A percentile compares a stretch with the other conserved stretches of the same genome.
phyloP scores from a whole-genome alignment of 2,329 filamentous ascomycete species.

The Cordyceps militaris region DNA sequence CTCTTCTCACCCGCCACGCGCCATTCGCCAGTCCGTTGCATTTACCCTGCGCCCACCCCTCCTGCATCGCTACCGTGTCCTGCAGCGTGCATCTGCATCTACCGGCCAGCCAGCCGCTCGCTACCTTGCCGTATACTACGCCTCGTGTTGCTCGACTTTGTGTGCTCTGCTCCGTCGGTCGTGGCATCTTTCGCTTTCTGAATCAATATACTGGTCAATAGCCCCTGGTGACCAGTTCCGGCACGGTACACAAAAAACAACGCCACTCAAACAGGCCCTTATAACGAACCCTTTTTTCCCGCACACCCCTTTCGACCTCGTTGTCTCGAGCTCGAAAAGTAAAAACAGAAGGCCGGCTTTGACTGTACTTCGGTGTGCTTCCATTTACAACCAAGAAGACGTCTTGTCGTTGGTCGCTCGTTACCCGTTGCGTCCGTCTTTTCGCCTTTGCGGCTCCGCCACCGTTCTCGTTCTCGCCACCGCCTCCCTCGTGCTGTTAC shows the following conservation, averaged over 20 bases:
- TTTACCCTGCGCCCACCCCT: neutral
- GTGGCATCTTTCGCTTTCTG: neutral
- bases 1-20: neutral
- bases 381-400: neutral
- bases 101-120: neutral
- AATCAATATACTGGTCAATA: neutral
- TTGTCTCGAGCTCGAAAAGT: neutral
- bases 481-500: conserved; percentile 7
- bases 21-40: neutral
- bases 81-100: conserved; percentile 4
- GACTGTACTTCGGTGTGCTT: neutral
- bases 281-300: neutral
- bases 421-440: neutral
- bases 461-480: conserved; percentile 7
- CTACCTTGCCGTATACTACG: neutral
- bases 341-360: no score
- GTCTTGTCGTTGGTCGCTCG: neutral
- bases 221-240: neutral
- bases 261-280: neutral
- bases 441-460: conserved; percentile 6
- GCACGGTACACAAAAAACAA: neutral
- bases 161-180: neutral
- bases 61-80: neutral
- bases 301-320: neutral
- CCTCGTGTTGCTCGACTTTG: neutral